Percentiles rank a stretch among this genome's conserved stretches.
These are phyloP conservation scores for Ophiostoma ips DNA, from an alignment of 2,329 filamentous ascomycete genomes.

Conservation along the genomic window DNA sequence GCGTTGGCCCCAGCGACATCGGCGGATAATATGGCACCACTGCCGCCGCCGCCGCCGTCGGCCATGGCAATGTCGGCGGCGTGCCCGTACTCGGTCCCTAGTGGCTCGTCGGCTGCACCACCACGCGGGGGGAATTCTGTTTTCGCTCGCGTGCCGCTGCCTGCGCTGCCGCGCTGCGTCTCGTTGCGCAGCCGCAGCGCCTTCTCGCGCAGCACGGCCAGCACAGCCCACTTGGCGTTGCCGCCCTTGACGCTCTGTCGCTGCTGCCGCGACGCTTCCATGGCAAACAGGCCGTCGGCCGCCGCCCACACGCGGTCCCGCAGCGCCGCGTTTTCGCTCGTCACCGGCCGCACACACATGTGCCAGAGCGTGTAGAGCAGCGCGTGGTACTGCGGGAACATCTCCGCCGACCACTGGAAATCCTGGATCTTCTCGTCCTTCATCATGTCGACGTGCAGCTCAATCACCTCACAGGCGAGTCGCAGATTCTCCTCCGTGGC, in stretches of 20 bases:
- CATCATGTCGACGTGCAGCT: slow-evolving; percentile 19
- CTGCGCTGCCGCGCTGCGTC: background rate
- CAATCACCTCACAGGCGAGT: slow-evolving; percentile 22
- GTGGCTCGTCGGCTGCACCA: too few species aligned
- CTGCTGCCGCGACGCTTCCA: slow-evolving; percentile 6
- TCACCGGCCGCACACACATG: slow-evolving; percentile 25
- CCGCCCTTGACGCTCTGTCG: slow-evolving; percentile 5
- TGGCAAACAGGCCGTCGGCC: slow-evolving; percentile 14
- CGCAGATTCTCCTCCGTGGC: slow-evolving; percentile 16
- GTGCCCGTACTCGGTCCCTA: too few species aligned
- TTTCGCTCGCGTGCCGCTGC: background rate
- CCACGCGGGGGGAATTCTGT: too few species aligned
- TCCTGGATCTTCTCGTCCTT: slow-evolving; percentile 24
- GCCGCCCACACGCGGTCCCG: slow-evolving; percentile 21
- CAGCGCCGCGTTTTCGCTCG: slow-evolving; percentile 3
- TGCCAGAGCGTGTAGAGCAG: slow-evolving; percentile 31
- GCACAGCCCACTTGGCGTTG: slow-evolving; percentile 20
- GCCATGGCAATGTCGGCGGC: background rate
- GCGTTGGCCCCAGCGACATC: background rate
- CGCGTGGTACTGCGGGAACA: slow-evolving; percentile 29
- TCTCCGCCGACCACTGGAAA: slow-evolving; percentile 25
- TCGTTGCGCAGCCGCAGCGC: slow-evolving; percentile 15
- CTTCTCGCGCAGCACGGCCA: slow-evolving; percentile 20
- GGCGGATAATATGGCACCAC: too few species aligned
- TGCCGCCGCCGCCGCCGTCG: background rate